Conservation (phyloP, 306 rosid species). For the Begonia peltatifolia region DNA sequence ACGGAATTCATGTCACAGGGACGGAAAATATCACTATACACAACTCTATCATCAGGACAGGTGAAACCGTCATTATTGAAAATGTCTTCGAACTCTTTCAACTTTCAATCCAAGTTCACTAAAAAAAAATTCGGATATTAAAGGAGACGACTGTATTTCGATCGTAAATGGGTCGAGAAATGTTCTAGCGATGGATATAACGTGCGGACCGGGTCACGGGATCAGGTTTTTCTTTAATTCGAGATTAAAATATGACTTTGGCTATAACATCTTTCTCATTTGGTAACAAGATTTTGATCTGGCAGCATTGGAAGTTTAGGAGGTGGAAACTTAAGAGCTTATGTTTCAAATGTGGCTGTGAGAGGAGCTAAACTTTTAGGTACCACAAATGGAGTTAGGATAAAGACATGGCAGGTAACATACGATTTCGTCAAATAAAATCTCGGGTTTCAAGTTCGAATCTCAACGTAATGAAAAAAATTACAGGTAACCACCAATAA, state of each 20-base stretch:
- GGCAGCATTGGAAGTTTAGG: conserved; percentile 88
- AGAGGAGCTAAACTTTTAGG: conserved; percentile 37
- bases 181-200: conserved; percentile 32
- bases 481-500: no score
- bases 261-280: neutral
- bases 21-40: conserved; percentile 32
- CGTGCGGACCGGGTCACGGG: conserved; percentile 94
- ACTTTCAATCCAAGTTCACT: neutral
- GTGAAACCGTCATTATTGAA: conserved; percentile 12
- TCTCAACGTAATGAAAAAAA: no score
- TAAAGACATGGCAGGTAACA: conserved; percentile 86
- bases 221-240: conserved; percentile 34
- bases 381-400: conserved; percentile 74
- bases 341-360: conserved; percentile 52
- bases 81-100: neutral
- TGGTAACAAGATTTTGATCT: neutral
- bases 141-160: conserved; percentile 90
- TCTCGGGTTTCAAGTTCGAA: no score
- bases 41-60: conserved; percentile 43
- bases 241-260: neutral
- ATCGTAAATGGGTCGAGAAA: conserved; percentile 67
- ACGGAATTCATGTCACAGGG: conserved; percentile 65
- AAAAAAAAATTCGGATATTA: neutral
- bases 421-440: neutral
- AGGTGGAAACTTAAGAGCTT: conserved; percentile 33